phyloP scores from a whole-genome alignment of 177 flowering plant genomes.

The Tripterygium wilfordii region DNA sequence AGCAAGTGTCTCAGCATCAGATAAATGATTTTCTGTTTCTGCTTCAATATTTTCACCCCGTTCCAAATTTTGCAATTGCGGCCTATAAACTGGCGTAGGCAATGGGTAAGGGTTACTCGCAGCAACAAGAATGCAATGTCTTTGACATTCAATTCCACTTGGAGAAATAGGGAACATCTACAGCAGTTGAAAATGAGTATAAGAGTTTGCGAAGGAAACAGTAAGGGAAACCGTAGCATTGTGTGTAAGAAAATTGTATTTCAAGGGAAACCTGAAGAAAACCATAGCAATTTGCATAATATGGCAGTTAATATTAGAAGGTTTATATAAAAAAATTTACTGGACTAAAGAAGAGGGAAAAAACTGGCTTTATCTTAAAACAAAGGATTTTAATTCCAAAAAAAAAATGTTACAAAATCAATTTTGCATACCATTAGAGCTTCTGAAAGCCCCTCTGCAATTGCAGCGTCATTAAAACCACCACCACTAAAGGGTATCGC shows the following conservation, averaged over 20 bases:
- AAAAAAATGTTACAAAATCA: too few species aligned
- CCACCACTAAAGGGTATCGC: slow-evolving; percentile 82
- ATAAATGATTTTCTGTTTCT: slow-evolving; percentile 46
- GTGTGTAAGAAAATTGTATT: too few species aligned
- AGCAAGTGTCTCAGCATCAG: slow-evolving; percentile 87
- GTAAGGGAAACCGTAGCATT: too few species aligned
- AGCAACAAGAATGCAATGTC: slow-evolving; percentile 87
- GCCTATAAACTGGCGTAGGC: slow-evolving; percentile 77
- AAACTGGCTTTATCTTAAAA: too few species aligned
- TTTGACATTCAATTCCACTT: slow-evolving; percentile 53
- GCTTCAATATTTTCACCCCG: slow-evolving; percentile 46
- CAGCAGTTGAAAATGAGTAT: too few species aligned
- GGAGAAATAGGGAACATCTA: slow-evolving; percentile 65
- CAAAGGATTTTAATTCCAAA: too few species aligned
- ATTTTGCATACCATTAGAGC: slow-evolving; percentile 93
- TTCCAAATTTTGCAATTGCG: slow-evolving; percentile 47
- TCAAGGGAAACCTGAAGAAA: too few species aligned
- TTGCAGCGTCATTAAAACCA: slow-evolving; percentile 89
- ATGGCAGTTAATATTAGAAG: too few species aligned
- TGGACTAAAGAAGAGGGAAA: too few species aligned
- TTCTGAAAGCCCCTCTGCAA: slow-evolving; percentile 91
- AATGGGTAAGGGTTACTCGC: slow-evolving; percentile 88
- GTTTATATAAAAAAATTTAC: too few species aligned
- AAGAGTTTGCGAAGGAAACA: too few species aligned
- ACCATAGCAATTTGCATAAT: too few species aligned